phyloP scores from a whole-genome alignment of 164 flowering plant species.

The Vitis rotundifolia region DNA sequence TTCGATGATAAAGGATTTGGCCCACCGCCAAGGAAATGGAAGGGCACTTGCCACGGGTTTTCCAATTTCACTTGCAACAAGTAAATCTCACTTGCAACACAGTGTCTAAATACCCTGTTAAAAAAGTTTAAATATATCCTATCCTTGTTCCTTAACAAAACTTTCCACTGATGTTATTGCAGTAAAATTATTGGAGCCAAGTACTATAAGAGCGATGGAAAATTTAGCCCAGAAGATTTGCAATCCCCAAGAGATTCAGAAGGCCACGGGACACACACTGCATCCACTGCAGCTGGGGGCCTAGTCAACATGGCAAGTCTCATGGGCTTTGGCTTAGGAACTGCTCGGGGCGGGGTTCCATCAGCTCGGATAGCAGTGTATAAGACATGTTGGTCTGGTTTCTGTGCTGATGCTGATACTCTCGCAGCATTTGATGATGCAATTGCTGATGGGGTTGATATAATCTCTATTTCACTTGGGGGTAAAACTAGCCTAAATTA shows the following conservation, averaged over 20 bases:
- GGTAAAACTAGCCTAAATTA: no score
- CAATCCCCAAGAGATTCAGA: constrained; percentile 35
- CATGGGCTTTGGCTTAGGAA: constrained; percentile 39
- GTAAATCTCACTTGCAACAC: constrained; percentile 18
- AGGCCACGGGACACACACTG: constrained; percentile 59
- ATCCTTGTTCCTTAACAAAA: no score
- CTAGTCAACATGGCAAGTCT: constrained; percentile 33
- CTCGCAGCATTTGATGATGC: constrained; percentile 62
- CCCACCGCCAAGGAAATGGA: constrained; percentile 57
- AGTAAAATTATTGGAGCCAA: constrained; percentile 59
- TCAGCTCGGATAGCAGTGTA: constrained; percentile 54
- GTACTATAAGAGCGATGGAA: constrained; percentile 16
- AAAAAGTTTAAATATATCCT: no score
- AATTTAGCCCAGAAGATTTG: neutral
- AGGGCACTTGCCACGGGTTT: constrained; percentile 43
- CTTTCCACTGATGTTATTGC: neutral
- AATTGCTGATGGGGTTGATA: constrained; percentile 51
- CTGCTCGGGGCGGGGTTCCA: constrained; percentile 59
- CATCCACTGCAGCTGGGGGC: constrained; percentile 55
- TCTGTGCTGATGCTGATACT: constrained; percentile 31
- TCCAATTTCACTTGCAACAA: constrained; percentile 66
- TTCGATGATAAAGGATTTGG: constrained; percentile 53
- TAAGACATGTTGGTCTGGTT: constrained; percentile 35
- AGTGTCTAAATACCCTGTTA: no score
- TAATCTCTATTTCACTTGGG: constrained; percentile 42